Evolutionary conservation across 2,329 filamentous ascomycete species (phyloP).

Genomic region (Pestalotiopsis sp.): DNA sequence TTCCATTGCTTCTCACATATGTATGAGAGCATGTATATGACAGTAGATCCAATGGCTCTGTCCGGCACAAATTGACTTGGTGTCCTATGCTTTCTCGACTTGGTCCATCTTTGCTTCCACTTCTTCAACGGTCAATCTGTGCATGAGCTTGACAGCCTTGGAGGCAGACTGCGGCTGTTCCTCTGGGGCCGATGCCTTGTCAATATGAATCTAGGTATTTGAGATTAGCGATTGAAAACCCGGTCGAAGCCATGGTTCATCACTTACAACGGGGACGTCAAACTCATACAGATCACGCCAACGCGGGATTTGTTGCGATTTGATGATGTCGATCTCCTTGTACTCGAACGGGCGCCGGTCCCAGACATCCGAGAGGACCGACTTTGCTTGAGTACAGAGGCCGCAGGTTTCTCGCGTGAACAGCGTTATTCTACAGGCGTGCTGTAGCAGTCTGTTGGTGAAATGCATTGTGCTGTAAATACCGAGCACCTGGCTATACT

Average conservation of each 20-base stretch:
- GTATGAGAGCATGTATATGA: too few species aligned
- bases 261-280: slow-evolving; percentile 75
- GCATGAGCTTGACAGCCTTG: slow-evolving; percentile 74
- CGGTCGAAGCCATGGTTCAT: neutral
- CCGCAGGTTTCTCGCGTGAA: slow-evolving; percentile 75
- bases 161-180: slow-evolving; percentile 58
- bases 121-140: slow-evolving; percentile 70
- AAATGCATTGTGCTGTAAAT: slow-evolving; percentile 46
- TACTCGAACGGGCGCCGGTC: slow-evolving; percentile 69
- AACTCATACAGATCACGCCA: slow-evolving; percentile 81
- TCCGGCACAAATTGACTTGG: neutral
- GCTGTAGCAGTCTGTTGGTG: slow-evolving; percentile 51
- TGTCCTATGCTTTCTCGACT: slow-evolving; percentile 34
- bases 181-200: slow-evolving; percentile 53
- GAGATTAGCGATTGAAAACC: neutral
- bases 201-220: slow-evolving; percentile 59
- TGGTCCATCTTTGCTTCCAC: slow-evolving; percentile 71
- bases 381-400: slow-evolving; percentile 70
- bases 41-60: neutral
- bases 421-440: slow-evolving; percentile 68
- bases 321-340: slow-evolving; percentile 70
- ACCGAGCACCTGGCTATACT: neutral
- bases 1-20: too few species aligned
- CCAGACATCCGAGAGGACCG: slow-evolving; percentile 69
- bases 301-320: slow-evolving; percentile 53